These are phyloP conservation scores for Acer campestre DNA, from an alignment of 345 rosid genomes.

Conservation along the genomic window DNA sequence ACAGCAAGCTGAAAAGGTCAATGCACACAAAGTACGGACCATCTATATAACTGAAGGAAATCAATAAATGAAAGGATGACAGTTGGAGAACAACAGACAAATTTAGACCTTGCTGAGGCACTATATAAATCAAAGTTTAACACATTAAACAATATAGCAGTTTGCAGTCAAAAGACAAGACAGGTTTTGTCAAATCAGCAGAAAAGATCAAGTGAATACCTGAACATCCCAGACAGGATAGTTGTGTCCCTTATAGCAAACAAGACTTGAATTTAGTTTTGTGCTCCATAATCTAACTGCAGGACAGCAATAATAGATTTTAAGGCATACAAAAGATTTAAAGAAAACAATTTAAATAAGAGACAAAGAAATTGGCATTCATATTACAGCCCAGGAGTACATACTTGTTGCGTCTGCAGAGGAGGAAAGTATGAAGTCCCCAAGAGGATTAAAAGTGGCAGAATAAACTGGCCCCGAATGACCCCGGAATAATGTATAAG, in stretches of 20 bases:
- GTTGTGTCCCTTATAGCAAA: slow-evolving; percentile 98
- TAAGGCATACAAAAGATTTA: background rate
- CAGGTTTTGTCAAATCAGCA: slow-evolving; percentile 4
- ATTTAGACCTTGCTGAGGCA: background rate
- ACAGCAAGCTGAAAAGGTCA: background rate
- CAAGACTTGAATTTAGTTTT: slow-evolving; percentile 91
- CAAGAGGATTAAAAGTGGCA: slow-evolving; percentile 81
- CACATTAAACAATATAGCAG: background rate
- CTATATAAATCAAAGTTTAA: background rate
- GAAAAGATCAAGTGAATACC: slow-evolving; percentile 42
- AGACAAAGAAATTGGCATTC: background rate
- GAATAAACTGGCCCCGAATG: slow-evolving; percentile 98
- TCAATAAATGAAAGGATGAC: background rate
- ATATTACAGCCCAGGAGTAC: slow-evolving; percentile 11
- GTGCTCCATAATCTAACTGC: slow-evolving; percentile 98
- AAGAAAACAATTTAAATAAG: background rate
- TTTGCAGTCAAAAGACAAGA: background rate
- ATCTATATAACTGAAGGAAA: background rate
- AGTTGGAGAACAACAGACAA: background rate
- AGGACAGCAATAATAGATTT: slow-evolving; percentile 13
- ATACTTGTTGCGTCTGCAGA: slow-evolving; percentile 95
- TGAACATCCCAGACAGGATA: slow-evolving; percentile 99
- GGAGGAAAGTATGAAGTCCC: slow-evolving; percentile 88
- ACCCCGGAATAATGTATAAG: slow-evolving; percentile 76
- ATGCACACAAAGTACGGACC: background rate